Conservation (phyloP, 2,329 filamentous ascomycete genomes). For the Ilyonectria mors-panacis region DNA sequence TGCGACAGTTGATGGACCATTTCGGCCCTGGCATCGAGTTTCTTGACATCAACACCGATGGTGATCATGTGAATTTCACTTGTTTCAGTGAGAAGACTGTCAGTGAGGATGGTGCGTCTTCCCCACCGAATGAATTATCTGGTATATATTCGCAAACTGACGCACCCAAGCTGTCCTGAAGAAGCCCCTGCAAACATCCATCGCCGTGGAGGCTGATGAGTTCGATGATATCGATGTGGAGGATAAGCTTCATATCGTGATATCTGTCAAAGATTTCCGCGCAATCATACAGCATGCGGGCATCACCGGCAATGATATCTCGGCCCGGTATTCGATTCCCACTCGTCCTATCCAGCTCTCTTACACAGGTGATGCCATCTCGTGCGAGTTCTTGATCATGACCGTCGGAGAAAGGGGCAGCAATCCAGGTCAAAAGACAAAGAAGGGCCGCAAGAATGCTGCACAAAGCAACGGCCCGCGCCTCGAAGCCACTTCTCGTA, state of each 20-base stretch:
- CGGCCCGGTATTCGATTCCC: constrained; percentile 79
- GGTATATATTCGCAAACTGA: constrained; percentile 21
- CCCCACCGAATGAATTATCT: not conserved
- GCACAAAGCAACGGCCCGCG: constrained; percentile 54
- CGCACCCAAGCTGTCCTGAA: constrained; percentile 76
- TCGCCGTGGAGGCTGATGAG: constrained; percentile 81
- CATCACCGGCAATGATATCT: constrained; percentile 75
- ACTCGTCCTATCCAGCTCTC: constrained; percentile 80
- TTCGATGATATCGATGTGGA: constrained; percentile 83
- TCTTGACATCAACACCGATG: constrained; percentile 82
- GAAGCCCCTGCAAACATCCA: constrained; percentile 85
- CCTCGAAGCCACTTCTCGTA: constrained; percentile 64
- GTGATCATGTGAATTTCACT: constrained; percentile 82
- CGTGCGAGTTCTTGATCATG: constrained; percentile 86
- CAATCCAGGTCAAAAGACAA: constrained; percentile 64
- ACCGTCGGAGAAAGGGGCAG: constrained; percentile 78
- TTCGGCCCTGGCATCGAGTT: constrained; percentile 87
- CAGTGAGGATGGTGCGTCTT: constrained; percentile 66
- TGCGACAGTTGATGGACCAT: constrained; percentile 84
- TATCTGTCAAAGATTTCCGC: constrained; percentile 87
- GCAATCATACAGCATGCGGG: constrained; percentile 84
- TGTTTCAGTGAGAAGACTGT: constrained; percentile 86
- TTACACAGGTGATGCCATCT: constrained; percentile 77
- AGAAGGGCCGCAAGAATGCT: constrained; percentile 60
- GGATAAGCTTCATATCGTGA: constrained; percentile 82